Conservation (phyloP, 257 asterid genomes). For the Coffea eugenioides region DNA sequence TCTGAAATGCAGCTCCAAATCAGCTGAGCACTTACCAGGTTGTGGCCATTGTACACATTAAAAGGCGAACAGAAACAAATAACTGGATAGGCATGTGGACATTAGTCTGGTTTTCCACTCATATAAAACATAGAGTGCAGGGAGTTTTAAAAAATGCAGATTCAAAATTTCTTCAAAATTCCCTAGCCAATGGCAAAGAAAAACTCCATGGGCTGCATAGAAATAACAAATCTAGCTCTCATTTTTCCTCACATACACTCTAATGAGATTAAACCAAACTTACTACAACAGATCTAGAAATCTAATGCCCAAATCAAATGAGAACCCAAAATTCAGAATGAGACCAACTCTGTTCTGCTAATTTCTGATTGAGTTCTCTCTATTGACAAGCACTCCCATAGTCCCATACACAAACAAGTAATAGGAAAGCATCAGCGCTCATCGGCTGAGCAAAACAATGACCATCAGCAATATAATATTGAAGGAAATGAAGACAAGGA, state of each 20-base stretch:
- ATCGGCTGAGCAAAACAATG: not conserved
- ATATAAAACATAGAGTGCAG: not conserved
- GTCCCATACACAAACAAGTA: not conserved
- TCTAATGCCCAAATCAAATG: not conserved
- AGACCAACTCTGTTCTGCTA: too few species aligned
- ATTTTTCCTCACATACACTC: not conserved
- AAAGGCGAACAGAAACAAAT: too few species aligned
- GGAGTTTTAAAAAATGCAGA: not conserved
- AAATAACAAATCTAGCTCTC: not conserved
- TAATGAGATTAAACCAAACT: not conserved
- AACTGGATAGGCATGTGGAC: not conserved
- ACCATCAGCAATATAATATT: not conserved
- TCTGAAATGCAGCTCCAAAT: not conserved
- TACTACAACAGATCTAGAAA: not conserved
- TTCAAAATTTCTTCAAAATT: not conserved
- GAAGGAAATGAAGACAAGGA: not conserved
- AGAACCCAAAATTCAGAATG: not conserved
- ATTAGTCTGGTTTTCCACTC: not conserved
- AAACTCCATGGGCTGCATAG: not conserved
- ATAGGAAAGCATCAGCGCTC: not conserved
- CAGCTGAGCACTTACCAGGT: not conserved
- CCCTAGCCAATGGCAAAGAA: not conserved
- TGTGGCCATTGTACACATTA: not conserved
- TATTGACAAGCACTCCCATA: not conserved
- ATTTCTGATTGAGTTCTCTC: too few species aligned